Evolutionary conservation across 441 rosid species (phyloP), one percentile per base, ranked within the genome.

Genomic region (Erodium texanum): DNA sequence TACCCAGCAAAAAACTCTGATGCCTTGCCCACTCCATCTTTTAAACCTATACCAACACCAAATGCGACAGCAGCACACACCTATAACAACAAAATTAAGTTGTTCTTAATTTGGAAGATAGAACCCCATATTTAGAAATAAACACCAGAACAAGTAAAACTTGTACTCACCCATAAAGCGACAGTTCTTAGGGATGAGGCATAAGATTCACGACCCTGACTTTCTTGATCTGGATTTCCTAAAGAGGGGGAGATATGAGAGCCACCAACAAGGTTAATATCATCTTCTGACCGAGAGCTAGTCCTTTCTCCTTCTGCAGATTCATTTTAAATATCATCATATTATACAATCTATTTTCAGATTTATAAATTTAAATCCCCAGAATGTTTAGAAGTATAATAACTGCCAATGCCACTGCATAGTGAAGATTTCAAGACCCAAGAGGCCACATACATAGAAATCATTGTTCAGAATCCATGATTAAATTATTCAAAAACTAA

Each of bases 1-100:
- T 79, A 90, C 98, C 98, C 98, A 61, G 98, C 93, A 59, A 90
- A 93, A 83, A 81, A 93, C 79, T 93, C 97, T 0, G 97, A 84
- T 1, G 93, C 98, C 79, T 87, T 90, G 80, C 82, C 91, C 68
- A 78, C 81, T 71, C 93, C 97, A 15, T 87, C 96, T 70, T 80
- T 83, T 65, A 90, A 78, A 71, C 97, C 96, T 68, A 90, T 64
- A 67, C 91, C 91, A 65, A 93, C 67, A 62, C 97, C 98, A 78
- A 90, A 90, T 15, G 85, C 92, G 74, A 86, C 89, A 0, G 97
- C 97, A 70, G 89, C 38, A 70, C 83, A 66, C 12, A 88, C 90
- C 98, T 93, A 68, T 70, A 71, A 56, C 71, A 71, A 77, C n/a
- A 43, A 76, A 64, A 32, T 50, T 73, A 52, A 52, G 34, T 22